These are phyloP conservation scores for Aspergillus tubingensis DNA, from an alignment of 2,329 filamentous ascomycete genomes.

Conservation along the genomic window DNA sequence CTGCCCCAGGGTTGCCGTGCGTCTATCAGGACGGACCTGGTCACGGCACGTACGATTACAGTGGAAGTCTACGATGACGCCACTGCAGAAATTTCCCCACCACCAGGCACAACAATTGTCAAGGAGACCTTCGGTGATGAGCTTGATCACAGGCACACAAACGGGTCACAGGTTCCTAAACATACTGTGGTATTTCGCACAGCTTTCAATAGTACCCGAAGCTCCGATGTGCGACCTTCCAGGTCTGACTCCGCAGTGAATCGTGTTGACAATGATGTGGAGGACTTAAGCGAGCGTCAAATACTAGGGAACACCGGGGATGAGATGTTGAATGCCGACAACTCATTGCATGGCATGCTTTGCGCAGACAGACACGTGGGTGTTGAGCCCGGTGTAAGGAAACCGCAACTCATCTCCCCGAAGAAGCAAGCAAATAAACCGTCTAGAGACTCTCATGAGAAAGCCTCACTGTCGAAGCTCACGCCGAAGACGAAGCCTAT, in stretches of 20 bases:
- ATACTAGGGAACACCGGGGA: not conserved
- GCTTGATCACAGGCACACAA: slow-evolving; percentile 34
- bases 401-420: not conserved
- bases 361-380: not conserved
- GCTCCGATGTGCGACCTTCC: slow-evolving; percentile 36
- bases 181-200: slow-evolving; percentile 51
- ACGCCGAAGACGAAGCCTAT: slow-evolving; percentile 37
- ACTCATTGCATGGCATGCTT: not conserved
- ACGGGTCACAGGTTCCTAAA: slow-evolving; percentile 39
- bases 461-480: slow-evolving; percentile 34
- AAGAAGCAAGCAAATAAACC: not conserved
- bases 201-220: slow-evolving; percentile 44
- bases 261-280: not conserved
- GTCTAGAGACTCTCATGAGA: slow-evolving; percentile 27
- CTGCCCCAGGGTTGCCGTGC: slow-evolving; percentile 45
- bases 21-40: slow-evolving; percentile 45
- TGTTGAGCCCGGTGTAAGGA: not conserved
- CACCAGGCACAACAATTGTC: slow-evolving; percentile 49
- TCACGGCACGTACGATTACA: slow-evolving; percentile 49
- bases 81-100: slow-evolving; percentile 45
- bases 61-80: slow-evolving; percentile 50
- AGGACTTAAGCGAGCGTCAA: not conserved
- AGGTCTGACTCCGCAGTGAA: slow-evolving; percentile 8
- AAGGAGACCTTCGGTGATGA: slow-evolving; percentile 53
- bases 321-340: not conserved